These are phyloP conservation scores for Jaltomata sinuosa DNA, from an alignment of 257 asterid species.

Conservation along the genomic window DNA sequence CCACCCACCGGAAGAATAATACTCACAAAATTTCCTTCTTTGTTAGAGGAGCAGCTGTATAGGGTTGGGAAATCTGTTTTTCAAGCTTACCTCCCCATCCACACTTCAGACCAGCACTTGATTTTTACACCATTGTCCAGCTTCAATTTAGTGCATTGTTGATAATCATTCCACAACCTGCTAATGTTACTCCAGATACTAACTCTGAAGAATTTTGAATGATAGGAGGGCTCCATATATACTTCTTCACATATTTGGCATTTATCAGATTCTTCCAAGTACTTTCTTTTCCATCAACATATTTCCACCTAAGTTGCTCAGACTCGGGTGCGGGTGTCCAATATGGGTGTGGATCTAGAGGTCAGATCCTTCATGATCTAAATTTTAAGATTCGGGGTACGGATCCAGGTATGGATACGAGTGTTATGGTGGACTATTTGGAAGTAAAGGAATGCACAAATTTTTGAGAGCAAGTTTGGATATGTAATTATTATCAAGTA, in stretches of 20 bases:
- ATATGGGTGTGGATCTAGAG: not conserved
- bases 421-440: not conserved
- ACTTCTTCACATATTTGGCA: not conserved
- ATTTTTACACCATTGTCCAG: not conserved
- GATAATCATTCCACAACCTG: not conserved
- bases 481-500: not conserved
- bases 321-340: not conserved
- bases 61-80: not conserved
- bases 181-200: not conserved
- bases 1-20: not conserved
- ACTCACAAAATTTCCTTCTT: not conserved
- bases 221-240: not conserved
- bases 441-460: not conserved
- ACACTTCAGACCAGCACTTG: not conserved
- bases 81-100: not conserved
- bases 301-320: not conserved
- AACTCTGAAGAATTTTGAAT: not conserved
- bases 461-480: not conserved
- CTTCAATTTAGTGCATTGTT: not conserved
- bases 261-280: not conserved
- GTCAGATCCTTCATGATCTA: not conserved
- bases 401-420: not conserved
- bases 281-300: not conserved
- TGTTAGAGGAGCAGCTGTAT: not conserved
- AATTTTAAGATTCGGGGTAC: not conserved